Evolutionary conservation across 2,329 filamentous ascomycete species (phyloP).

Genomic region (Leptographium lundbergii): DNA sequence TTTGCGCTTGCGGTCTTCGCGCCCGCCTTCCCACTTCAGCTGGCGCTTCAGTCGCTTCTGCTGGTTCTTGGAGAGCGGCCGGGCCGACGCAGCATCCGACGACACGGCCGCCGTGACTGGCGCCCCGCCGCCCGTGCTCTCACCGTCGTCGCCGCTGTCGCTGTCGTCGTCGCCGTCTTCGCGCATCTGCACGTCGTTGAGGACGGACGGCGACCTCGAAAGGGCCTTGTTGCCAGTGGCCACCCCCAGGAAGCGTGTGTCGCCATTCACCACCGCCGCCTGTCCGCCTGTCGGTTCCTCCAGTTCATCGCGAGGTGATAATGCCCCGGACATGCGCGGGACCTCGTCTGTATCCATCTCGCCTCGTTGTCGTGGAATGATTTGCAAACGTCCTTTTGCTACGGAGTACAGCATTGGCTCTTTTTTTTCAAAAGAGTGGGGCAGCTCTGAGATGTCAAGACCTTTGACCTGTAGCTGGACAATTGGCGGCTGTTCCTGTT

Average conservation of each 20-base stretch:
- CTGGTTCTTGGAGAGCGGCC: slow-evolving; percentile 66
- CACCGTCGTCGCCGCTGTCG: neutral
- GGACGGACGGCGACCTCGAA: slow-evolving; percentile 1
- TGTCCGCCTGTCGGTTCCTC: neutral
- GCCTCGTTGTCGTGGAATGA: neutral
- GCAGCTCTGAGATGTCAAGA: neutral
- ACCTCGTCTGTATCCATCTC: slow-evolving; percentile 1
- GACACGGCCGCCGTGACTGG: neutral
- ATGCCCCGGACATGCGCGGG: slow-evolving; percentile 2
- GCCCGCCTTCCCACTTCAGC: slow-evolving; percentile 64
- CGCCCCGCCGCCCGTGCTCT: neutral
- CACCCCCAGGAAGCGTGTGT: neutral
- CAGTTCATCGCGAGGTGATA: neutral
- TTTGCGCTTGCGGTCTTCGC: slow-evolving; percentile 40
- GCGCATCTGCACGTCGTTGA: slow-evolving; percentile 1
- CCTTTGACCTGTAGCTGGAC: no score
- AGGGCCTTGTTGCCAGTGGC: neutral
- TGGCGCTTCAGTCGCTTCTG: slow-evolving; percentile 64
- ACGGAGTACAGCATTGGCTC: neutral
- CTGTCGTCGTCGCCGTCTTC: neutral
- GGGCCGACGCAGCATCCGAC: slow-evolving; percentile 1
- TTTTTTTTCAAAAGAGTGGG: neutral
- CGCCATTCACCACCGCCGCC: neutral
- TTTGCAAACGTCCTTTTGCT: neutral
- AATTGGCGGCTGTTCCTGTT: neutral